These are phyloP conservation scores for Styphnolobium japonicum DNA, from an alignment of 306 rosid species.

Conservation along the genomic window DNA sequence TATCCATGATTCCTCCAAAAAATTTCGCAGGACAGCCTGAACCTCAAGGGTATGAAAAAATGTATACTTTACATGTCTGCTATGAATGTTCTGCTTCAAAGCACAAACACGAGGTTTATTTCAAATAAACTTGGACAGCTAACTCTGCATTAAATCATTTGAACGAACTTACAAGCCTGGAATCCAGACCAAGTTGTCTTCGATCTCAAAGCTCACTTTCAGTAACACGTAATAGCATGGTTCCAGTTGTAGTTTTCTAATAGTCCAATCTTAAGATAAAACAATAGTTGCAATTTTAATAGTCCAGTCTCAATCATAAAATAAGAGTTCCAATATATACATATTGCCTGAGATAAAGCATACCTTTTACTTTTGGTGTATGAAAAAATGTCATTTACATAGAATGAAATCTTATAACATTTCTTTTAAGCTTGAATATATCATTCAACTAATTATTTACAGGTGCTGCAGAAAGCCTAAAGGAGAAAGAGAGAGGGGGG, in stretches of 20 bases:
- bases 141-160: no score
- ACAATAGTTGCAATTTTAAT: no score
- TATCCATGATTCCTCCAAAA: no score
- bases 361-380: not conserved
- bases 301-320: no score
- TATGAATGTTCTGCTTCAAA: no score
- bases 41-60: no score
- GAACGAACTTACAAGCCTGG: no score
- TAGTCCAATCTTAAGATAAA: not conserved
- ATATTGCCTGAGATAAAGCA: not conserved
- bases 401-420: conserved; percentile 18
- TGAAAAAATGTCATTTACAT: conserved; percentile 30
- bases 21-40: no score
- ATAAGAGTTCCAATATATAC: not conserved
- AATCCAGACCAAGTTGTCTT: no score
- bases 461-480: conserved; percentile 17
- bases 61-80: no score
- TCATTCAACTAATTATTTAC: conserved; percentile 36
- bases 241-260: not conserved
- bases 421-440: not conserved
- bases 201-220: not conserved
- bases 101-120: no score
- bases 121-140: no score
- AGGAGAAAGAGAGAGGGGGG: not conserved
- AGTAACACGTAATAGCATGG: not conserved